Percentiles rank a stretch among this genome's conserved stretches.
These are phyloP conservation scores for Aquilaria malaccensis DNA, from an alignment of 345 rosid genomes.

Conservation along the genomic window DNA sequence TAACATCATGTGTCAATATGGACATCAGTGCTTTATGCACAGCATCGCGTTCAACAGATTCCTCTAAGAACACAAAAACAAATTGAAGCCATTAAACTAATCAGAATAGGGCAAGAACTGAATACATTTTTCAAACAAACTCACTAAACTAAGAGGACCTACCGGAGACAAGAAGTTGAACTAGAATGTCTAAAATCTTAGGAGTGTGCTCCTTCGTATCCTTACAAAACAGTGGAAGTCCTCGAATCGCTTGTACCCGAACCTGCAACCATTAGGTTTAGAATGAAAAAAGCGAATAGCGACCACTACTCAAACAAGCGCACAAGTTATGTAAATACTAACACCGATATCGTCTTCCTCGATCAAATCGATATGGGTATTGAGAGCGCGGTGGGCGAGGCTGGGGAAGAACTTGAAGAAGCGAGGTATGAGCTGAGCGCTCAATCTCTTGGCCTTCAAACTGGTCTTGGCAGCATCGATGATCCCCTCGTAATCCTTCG, in stretches of 20 bases:
- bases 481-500: slow-evolving; percentile 80
- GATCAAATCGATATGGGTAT: slow-evolving; percentile 78
- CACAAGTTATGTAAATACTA: slow-evolving; percentile 11
- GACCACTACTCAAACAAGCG: background rate
- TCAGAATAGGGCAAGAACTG: slow-evolving; percentile 3
- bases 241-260: slow-evolving; percentile 95
- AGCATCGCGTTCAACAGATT: slow-evolving; percentile 91
- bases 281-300: no score
- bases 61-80: slow-evolving; percentile 41
- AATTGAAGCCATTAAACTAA: slow-evolving; percentile 1
- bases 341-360: slow-evolving; percentile 96
- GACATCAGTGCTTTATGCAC: slow-evolving; percentile 98
- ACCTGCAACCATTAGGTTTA: slow-evolving; percentile 30
- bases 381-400: slow-evolving; percentile 54
- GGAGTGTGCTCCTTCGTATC: slow-evolving; percentile 70
- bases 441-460: slow-evolving; percentile 78
- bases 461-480: slow-evolving; percentile 68
- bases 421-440: slow-evolving; percentile 96
- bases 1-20: slow-evolving; percentile 86
- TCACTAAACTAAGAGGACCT: slow-evolving; percentile 9
- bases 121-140: background rate
- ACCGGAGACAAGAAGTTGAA: slow-evolving; percentile 77
- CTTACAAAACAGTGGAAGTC: slow-evolving; percentile 92
- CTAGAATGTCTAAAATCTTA: slow-evolving; percentile 83
- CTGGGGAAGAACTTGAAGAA: slow-evolving; percentile 95